A percentile compares a stretch with the other conserved stretches of the same genome.
phyloP scores from a whole-genome alignment of 164 flowering plant species.

The Vitis rotundifolia region DNA sequence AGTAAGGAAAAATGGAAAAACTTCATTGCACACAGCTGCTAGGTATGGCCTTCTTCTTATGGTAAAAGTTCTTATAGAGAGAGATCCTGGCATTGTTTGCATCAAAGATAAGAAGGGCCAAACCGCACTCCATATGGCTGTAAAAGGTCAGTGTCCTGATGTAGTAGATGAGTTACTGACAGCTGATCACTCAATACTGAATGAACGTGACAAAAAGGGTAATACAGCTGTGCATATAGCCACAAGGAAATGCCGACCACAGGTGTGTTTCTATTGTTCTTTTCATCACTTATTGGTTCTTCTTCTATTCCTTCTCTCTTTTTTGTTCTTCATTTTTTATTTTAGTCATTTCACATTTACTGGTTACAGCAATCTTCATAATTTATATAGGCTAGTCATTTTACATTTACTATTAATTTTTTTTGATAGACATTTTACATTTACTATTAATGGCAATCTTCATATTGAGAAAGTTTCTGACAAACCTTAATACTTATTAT shows the following conservation, averaged over 20 bases:
- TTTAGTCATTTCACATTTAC: not conserved
- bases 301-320: not conserved
- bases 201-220: slow-evolving; percentile 91
- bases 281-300: not conserved
- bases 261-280: slow-evolving; percentile 40
- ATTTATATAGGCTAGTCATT: too few species aligned
- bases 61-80: slow-evolving; percentile 64
- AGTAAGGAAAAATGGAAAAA: slow-evolving; percentile 94
- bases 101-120: slow-evolving; percentile 96
- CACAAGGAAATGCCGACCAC: slow-evolving; percentile 78
- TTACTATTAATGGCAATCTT: too few species aligned
- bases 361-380: too few species aligned
- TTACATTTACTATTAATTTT: too few species aligned
- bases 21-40: slow-evolving; percentile 80
- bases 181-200: slow-evolving; percentile 67
- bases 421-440: too few species aligned
- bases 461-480: too few species aligned
- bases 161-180: slow-evolving; percentile 73
- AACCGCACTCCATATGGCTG: slow-evolving; percentile 99
- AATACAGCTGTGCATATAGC: slow-evolving; percentile 92
- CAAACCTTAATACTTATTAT: too few species aligned
- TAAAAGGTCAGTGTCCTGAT: slow-evolving; percentile 68
- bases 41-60: slow-evolving; percentile 65
- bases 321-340: not conserved
- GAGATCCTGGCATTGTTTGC: slow-evolving; percentile 68